Base-by-base conservation (phyloP, 2,329 filamentous ascomycete species). In the Ambrosiella beaveri region DNA sequence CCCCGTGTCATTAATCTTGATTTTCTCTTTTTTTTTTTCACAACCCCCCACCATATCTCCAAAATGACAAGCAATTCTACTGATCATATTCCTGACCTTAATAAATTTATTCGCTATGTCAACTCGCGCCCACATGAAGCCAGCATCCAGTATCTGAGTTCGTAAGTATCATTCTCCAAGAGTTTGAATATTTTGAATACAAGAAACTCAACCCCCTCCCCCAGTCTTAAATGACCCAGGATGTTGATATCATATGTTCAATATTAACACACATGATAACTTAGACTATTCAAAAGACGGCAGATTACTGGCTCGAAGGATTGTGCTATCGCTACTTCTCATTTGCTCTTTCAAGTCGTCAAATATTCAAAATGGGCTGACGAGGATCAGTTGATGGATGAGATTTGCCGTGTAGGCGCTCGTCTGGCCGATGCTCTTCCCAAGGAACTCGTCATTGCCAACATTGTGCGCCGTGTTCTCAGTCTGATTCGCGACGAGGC, bases 401-500 rank as follows among this genome's bases (percentile, higher is more conserved):
- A 87, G 63, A 83, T 98, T 62, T 83, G 86, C 63, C 78, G 82
- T 61, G 82, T 91, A 27, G 93, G 93, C 58, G 79, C 82, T 64
- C 80, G 82, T 58, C 76, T 98, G 49, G 83, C 86, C 40, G 80
- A 85, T 58, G 90, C 93, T 7, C 88, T 95, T 65, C 91, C 91
- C 13, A 81, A 85, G 61, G 93, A 97, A 72, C 84, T 95, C 64
- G 88, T 89, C 4, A 88, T 96, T 50, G 91, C 89, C 56, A 98
- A 98, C 66, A 90, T 98, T 64, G 88, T 96, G 52, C 82, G 90
- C 61, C 83, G 93, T 62, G 86, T 97, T 1, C 74, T 98, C 41
- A 87, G 89, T 49, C 77, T 98, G 62, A 93, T 98, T 63, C 82
- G 93, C 56, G 90, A 96, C 66, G 90, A 97, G 66, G 86, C 87